Conservation (phyloP, 305 asterid species). For the Lippia alba region DNA sequence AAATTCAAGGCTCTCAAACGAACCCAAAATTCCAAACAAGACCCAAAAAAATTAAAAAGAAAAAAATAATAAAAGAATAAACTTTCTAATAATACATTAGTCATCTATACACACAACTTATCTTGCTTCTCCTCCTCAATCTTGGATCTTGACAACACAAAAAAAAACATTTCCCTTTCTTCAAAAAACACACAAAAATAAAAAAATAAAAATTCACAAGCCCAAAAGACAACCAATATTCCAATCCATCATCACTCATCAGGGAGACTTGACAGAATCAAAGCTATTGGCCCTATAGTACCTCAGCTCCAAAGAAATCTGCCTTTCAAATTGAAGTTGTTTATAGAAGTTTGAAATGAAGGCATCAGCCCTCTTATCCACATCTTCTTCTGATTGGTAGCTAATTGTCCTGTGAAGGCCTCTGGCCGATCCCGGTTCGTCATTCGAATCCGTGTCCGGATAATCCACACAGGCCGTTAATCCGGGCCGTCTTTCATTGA, state of each 20-base stretch:
- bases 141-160: background rate
- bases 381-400: slow-evolving; percentile 69
- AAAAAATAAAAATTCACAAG: background rate
- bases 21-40: too few relatives aligned
- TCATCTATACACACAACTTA: too few relatives aligned
- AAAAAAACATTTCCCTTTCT: background rate
- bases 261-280: slow-evolving; percentile 51
- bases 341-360: slow-evolving; percentile 68
- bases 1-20: too few relatives aligned
- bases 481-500: slow-evolving; percentile 53
- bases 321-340: slow-evolving; percentile 70
- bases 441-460: slow-evolving; percentile 30
- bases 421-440: slow-evolving; percentile 40
- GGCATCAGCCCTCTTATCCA: slow-evolving; percentile 74
- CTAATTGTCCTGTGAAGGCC: slow-evolving; percentile 53
- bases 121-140: background rate
- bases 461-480: slow-evolving; percentile 44
- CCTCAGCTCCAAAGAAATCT: slow-evolving; percentile 67
- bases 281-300: slow-evolving; percentile 65
- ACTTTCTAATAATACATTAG: too few relatives aligned
- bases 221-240: background rate
- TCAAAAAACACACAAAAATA: background rate
- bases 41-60: too few relatives aligned
- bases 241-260: too few relatives aligned
- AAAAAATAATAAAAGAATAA: too few relatives aligned